Percentiles rank a stretch among this genome's conserved stretches.
These are phyloP conservation scores for Rhodomyrtus psidioides DNA, from an alignment of 441 rosid genomes.

Conservation along the genomic window DNA sequence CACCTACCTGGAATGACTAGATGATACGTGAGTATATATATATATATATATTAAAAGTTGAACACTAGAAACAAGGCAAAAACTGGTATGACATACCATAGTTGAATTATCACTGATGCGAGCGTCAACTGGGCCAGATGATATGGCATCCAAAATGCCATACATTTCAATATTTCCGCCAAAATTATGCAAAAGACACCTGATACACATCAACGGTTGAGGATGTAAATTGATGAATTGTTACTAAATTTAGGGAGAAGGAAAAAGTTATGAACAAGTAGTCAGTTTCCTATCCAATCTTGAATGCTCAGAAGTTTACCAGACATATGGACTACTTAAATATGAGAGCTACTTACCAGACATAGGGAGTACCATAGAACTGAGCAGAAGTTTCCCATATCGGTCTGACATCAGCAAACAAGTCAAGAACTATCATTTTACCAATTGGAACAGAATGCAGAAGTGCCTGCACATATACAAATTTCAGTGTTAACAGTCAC, in stretches of 20 bases:
- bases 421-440: conserved; percentile 94
- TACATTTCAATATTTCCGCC: conserved; percentile 98
- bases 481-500: neutral
- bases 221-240: neutral
- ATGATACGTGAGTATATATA: neutral
- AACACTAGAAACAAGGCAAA: neutral
- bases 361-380: conserved; percentile 87
- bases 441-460: conserved; percentile 89
- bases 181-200: conserved; percentile 97
- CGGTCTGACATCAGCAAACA: conserved; percentile 89
- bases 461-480: conserved; percentile 62
- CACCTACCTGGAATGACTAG: conserved; percentile 57
- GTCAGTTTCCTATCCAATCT: neutral
- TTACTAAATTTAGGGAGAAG: neutral
- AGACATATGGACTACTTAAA: neutral
- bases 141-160: conserved; percentile 70
- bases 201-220: conserved; percentile 15
- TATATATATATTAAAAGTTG: neutral
- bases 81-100: conserved; percentile 46
- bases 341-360: conserved; percentile 45
- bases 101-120: conserved; percentile 70
- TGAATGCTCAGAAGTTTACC: neutral
- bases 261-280: neutral
- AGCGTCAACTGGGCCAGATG: conserved; percentile 91
- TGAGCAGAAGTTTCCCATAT: conserved; percentile 83